Conservation (phyloP, 495 filamentous ascomycete species). For the Choiromyces venosus region DNA sequence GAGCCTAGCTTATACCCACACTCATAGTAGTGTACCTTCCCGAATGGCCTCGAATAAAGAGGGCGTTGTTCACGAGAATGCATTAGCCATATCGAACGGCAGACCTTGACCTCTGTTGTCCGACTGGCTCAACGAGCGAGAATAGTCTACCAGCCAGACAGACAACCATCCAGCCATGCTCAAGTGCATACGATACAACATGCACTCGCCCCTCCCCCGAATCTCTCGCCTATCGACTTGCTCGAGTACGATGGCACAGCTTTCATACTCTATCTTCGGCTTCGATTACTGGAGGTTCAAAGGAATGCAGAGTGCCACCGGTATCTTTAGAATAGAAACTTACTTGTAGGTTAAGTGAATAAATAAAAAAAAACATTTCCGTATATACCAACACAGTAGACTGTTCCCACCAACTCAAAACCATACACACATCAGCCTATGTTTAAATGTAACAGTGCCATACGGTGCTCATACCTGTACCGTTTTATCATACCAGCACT, state of each 20-base stretch:
- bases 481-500: neutral
- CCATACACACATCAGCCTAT: neutral
- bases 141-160: neutral
- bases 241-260: neutral
- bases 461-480: neutral
- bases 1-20: neutral
- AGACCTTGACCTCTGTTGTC: neutral
- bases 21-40: neutral
- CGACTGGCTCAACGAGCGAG: neutral
- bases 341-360: no score
- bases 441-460: neutral
- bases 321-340: constrained; percentile 2
- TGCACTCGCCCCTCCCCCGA: neutral
- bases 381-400: neutral
- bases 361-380: neutral
- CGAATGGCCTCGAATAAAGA: neutral
- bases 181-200: neutral
- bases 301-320: neutral
- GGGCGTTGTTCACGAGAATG: neutral
- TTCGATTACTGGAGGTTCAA: neutral
- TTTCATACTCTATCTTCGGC: neutral
- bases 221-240: neutral
- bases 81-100: neutral
- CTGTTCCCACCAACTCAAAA: neutral
- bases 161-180: neutral